Percentiles rank a stretch among this genome's conserved stretches.
Conservation (phyloP, 2,329 filamentous ascomycete species). For the Fusarium foetens region DNA sequence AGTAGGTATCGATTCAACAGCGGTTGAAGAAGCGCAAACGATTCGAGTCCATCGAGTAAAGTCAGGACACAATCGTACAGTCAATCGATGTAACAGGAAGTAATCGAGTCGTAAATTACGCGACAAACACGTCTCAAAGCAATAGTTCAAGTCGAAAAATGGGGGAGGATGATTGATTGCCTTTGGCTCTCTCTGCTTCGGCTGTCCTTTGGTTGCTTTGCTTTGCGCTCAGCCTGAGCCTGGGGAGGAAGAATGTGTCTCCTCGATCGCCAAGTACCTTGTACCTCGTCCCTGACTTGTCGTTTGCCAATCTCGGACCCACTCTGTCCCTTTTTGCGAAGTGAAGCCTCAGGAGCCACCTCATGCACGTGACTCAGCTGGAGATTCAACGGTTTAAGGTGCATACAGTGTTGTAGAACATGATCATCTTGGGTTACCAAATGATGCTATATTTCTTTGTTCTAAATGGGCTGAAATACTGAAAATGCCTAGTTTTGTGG, state of each 20-base stretch:
- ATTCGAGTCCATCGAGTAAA: constrained; percentile 48
- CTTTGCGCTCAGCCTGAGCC: constrained; percentile 31
- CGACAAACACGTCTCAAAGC: constrained; percentile 37
- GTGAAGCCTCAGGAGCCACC: constrained; percentile 43
- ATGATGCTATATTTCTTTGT: neutral
- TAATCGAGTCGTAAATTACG: constrained; percentile 39
- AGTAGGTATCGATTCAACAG: constrained; percentile 33
- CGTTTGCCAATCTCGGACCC: constrained; percentile 40
- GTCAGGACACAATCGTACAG: constrained; percentile 47
- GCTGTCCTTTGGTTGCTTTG: constrained; percentile 27
- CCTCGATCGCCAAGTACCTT: constrained; percentile 49
- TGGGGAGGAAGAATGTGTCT: constrained; percentile 53
- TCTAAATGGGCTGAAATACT: neutral
- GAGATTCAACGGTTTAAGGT: constrained; percentile 1
- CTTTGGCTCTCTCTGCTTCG: constrained; percentile 23
- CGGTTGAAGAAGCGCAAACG: constrained; percentile 46
- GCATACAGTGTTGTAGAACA: neutral
- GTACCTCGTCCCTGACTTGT: constrained; percentile 36
- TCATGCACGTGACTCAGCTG: constrained; percentile 47
- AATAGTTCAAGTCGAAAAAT: constrained; percentile 43
- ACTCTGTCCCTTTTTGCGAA: constrained; percentile 42
- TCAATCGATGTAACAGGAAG: constrained; percentile 43
- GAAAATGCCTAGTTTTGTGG: no score
- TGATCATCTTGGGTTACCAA: neutral
- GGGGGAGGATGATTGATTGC: constrained; percentile 37